phyloP scores from a whole-genome alignment of 2,329 filamentous ascomycete species.

The Arthrobotrys iridis region DNA sequence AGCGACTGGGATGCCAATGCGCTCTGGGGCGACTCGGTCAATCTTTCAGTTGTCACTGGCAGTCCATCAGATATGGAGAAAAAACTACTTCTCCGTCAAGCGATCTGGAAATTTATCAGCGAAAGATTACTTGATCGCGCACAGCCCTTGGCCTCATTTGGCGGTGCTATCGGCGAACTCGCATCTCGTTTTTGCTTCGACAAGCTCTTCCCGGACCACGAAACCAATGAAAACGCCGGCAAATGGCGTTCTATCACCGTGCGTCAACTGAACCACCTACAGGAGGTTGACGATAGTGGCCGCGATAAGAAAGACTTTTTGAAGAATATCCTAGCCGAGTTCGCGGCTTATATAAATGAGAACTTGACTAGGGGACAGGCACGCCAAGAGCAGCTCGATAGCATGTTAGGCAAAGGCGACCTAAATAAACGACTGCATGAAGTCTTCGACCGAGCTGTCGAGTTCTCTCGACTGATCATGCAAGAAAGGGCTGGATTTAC shows the following conservation, averaged over 20 bases:
- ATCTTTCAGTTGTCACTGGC: not conserved
- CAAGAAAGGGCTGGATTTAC: not conserved
- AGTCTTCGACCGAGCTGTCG: not conserved
- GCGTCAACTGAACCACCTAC: not conserved
- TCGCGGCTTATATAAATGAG: not conserved
- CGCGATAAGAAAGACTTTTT: not conserved
- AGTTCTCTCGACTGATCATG: conserved; percentile 6
- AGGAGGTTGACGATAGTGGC: not conserved
- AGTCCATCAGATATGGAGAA: not conserved
- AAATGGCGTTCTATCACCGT: conserved; percentile 15
- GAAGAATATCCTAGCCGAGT: not conserved
- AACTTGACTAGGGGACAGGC: not conserved
- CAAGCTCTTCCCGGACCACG: conserved; percentile 14
- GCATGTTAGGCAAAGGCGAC: not conserved
- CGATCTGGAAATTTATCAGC: conserved; percentile 3
- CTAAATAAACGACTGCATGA: not conserved
- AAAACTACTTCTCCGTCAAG: not conserved
- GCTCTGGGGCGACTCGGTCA: not conserved
- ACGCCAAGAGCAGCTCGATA: not conserved
- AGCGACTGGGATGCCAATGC: not conserved
- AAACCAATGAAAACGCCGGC: conserved; percentile 5
- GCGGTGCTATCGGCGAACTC: not conserved
- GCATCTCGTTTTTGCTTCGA: not conserved
- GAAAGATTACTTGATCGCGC: not conserved
- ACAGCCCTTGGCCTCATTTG: not conserved